phyloP scores from a whole-genome alignment of 2,329 filamentous ascomycete species.

The Aschersonia sp. region DNA sequence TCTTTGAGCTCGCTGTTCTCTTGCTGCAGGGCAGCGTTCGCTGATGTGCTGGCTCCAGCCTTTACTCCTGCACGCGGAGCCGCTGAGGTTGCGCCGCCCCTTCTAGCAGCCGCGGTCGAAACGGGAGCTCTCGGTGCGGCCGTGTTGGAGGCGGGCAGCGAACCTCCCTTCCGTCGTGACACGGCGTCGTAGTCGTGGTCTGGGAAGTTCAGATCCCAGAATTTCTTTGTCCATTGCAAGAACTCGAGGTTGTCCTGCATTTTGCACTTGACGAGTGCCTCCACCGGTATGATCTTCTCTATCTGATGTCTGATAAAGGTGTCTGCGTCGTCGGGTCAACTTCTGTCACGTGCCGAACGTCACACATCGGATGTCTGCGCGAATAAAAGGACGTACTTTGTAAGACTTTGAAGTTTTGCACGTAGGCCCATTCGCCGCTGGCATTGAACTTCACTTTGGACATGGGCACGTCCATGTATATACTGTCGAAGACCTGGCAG shows the following conservation, averaged over 20 bases:
- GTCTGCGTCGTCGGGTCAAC: slow-evolving; percentile 33
- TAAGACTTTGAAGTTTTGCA: slow-evolving; percentile 96
- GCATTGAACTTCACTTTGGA: slow-evolving; percentile 95
- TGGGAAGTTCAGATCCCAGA: slow-evolving; percentile 97
- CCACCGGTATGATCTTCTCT: slow-evolving; percentile 81
- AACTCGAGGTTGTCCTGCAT: slow-evolving; percentile 99
- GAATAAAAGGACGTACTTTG: slow-evolving; percentile 52
- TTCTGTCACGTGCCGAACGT: no score
- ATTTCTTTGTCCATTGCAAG: slow-evolving; percentile 89
- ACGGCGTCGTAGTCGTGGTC: slow-evolving; percentile 95
- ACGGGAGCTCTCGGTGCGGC: slow-evolving; percentile 27
- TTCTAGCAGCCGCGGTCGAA: slow-evolving; percentile 32
- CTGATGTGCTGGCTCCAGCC: slow-evolving; percentile 39
- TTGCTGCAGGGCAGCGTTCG: slow-evolving; percentile 58
- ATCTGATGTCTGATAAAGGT: slow-evolving; percentile 74
- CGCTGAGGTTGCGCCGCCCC: slow-evolving; percentile 45
- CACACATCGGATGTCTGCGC: no score
- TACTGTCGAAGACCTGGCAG: slow-evolving; percentile 97
- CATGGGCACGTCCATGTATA: slow-evolving; percentile 94
- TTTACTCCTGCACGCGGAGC: slow-evolving; percentile 29
- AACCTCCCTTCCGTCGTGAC: slow-evolving; percentile 64
- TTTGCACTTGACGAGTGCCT: slow-evolving; percentile 89
- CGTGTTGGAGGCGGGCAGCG: slow-evolving; percentile 31
- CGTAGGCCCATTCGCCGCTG: slow-evolving; percentile 91
- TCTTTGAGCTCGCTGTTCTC: slow-evolving; percentile 89